phyloP scores from a whole-genome alignment of 805 yeast genomes.

The Helenozyma rhizophorensis region DNA sequence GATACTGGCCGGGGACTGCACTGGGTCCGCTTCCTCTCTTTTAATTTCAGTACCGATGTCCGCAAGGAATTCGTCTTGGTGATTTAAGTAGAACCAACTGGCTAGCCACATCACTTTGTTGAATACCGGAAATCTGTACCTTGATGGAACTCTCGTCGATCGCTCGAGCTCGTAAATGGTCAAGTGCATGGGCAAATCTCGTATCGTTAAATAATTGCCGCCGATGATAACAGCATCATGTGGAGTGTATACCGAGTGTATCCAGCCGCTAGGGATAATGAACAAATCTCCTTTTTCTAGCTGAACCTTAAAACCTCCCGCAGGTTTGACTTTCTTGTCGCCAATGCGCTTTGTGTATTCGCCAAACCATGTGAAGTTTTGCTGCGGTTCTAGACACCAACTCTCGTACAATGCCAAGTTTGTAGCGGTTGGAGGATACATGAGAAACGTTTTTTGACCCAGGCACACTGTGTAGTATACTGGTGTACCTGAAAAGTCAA shows the following conservation, averaged over 20 bases:
- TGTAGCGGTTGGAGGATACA: conserved; percentile 69
- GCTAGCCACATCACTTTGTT: conserved; percentile 66
- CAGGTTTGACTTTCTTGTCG: conserved; percentile 27
- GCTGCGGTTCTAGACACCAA: conserved; percentile 71
- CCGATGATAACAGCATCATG: conserved; percentile 78
- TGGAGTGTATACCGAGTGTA: conserved; percentile 85
- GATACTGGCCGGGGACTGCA: neutral
- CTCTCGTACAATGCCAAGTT: conserved; percentile 59
- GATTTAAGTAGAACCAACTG: conserved; percentile 38
- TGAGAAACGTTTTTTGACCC: conserved; percentile 72
- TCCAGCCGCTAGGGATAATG: conserved; percentile 89
- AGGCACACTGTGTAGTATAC: conserved; percentile 79
- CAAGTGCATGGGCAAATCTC: conserved; percentile 61
- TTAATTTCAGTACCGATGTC: conserved; percentile 5
- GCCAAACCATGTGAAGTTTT: conserved; percentile 61
- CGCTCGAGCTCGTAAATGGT: conserved; percentile 59
- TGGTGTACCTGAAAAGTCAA: conserved; percentile 90
- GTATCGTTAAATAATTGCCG: conserved; percentile 74
- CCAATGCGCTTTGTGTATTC: conserved; percentile 35
- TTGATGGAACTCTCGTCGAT: conserved; percentile 65
- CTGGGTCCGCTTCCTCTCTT: neutral
- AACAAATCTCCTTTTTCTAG: conserved; percentile 65
- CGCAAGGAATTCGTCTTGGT: conserved; percentile 18
- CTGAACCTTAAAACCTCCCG: conserved; percentile 49
- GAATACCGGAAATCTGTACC: conserved; percentile 77